Base-by-base conservation (phyloP, 345 rosid species). In the Trapa bicornis region DNA sequence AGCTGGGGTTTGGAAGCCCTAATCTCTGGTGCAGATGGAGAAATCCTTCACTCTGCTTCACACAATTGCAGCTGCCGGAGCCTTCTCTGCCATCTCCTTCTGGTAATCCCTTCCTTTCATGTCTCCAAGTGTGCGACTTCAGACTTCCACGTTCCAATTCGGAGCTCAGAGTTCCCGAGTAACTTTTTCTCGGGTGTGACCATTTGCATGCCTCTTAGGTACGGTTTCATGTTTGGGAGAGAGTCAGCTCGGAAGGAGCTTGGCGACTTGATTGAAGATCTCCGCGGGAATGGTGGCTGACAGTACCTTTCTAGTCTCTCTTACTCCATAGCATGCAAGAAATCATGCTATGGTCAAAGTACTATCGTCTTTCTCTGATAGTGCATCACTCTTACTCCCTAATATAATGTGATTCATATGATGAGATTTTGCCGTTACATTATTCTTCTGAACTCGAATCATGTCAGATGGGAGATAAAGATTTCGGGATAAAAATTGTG, bases 161-260 rank as follows among this genome's bases (percentile, higher is more conserved):
- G 29, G 65, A 1, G 58, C 47, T 37, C 47, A n/a, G 53, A n/a
- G 17, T 64, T 41, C 36, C 41, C 35, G 17, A 61, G 3, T 6
- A 37, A 22, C 29, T 39, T 64, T n/a, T 64, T 8, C 15, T 56
- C 48, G 37, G 13, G 36, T 38, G 4, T n/a, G 50, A 4, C 38
- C 22, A 48, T 10, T 39, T 45, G 48, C 13, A 1, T 35, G 33
- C 1, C 29, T 68, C 2, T 1, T 73, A 87, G 98, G 96, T 94
- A 89, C 66, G 99, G 97, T 35, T 94, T 94, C 83, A 85, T 86
- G 96, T 89, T 89, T 64, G 99, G 99, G 41, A 81, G 96, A 78
- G 96, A 89, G 73, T 87, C 91, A 8, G 96, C 96, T 68, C 85
- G 96, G 61, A 91, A 87, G 75, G 96, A 91, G 70, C 91, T 91